Evolutionary conservation across 352 stramenopile species (phyloP), one percentile per base, ranked within the genome.

Genomic region (Phytopythium litorale): DNA sequence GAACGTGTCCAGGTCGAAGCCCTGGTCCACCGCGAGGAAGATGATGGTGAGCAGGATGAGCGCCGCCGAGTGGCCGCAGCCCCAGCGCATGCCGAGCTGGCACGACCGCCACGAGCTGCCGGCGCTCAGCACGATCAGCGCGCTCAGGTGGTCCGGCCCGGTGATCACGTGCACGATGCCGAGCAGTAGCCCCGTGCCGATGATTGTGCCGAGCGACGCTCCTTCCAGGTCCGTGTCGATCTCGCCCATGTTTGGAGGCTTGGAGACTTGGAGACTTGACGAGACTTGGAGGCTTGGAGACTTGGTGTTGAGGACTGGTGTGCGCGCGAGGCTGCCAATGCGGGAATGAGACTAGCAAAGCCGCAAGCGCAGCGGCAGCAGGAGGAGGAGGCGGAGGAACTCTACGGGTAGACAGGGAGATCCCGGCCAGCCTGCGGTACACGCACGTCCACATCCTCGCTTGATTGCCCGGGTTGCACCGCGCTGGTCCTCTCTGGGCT

Each of bases 121-220:
- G 19, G 86, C 81, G 57, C 72, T 90, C 18, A 97, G 77, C 59
- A 89, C 93, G 32, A 87, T 85, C 15, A 97, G 67, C 33, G 89
- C 89, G n/a, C 80, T 90, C 1, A 97, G 73, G 70, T 97, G 91
- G 72, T 97, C 89, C 0, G 91, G 91, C 0, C 78, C 78, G 40
- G 78, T 87, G 64, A 87, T 60, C 63, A 87, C 78, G 58, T 87
- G 78, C 28, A 87, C 63, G 53, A 87, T 61, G 52, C 78, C 78
- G 6, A 87, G 62, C 33, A 81, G 63, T 23, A 87, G 64, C 0
- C 78, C 78, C 52, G 78, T 84, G 71, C 67, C 66, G 65, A 87
- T 81, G 62, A 87, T 62, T 23, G 67, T 72, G 46, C 56, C 60
- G 48, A 80, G 63, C 42, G 67, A 68, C 16, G 76, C 72, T 45